phyloP scores from a whole-genome alignment of 2,329 filamentous ascomycete species.

The Cercospora citrullina region DNA sequence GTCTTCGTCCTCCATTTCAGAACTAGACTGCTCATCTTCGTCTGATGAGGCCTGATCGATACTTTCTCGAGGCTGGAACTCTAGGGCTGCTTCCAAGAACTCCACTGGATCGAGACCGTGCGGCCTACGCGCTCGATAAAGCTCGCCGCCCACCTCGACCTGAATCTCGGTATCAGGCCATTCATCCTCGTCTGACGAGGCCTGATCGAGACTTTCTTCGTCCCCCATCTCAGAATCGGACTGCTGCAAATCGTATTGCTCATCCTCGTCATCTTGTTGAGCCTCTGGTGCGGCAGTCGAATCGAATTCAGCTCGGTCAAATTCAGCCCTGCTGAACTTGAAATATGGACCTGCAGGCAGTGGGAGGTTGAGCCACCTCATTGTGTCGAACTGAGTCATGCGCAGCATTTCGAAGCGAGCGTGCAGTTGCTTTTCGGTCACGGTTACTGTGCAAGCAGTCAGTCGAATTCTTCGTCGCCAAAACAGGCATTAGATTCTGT shows the following conservation, averaged over 20 bases:
- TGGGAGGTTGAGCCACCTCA: not conserved
- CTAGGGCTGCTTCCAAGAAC: no score
- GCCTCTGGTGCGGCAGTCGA: not conserved
- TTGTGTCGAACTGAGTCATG: not conserved
- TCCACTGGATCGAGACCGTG: no score
- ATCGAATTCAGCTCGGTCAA: not conserved
- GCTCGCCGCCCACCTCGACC: no score
- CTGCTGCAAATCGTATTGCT: not conserved
- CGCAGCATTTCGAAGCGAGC: not conserved
- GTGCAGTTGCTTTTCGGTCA: not conserved
- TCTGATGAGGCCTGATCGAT: not conserved
- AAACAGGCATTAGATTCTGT: not conserved
- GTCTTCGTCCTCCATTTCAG: not conserved
- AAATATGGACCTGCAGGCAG: not conserved
- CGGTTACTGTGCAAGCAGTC: not conserved
- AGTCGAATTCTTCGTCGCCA: not conserved
- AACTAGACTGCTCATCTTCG: not conserved
- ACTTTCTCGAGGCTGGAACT: not conserved
- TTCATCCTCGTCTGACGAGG: not conserved
- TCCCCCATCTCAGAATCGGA: not conserved
- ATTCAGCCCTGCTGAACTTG: not conserved
- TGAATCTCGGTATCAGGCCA: no score
- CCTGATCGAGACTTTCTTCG: not conserved
- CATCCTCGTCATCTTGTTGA: not conserved
- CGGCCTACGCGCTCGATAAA: no score